phyloP scores from a whole-genome alignment of 768 basidiomycete genomes.

The Calocybe cyanea region DNA sequence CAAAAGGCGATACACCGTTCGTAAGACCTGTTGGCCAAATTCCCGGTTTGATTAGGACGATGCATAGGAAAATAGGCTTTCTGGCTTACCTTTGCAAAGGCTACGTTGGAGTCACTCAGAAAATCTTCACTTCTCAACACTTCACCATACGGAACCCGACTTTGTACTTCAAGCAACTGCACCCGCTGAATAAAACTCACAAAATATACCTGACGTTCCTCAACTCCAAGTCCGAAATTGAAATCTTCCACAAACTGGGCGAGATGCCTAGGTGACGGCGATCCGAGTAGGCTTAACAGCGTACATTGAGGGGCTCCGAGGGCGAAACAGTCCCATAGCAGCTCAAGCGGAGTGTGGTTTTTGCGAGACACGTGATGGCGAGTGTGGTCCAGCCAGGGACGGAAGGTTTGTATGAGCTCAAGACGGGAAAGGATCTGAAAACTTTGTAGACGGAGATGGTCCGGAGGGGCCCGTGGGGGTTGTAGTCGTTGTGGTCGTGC shows the following conservation, averaged over 20 bases:
- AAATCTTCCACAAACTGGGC: constrained; percentile 23
- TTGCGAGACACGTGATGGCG: constrained; percentile 21
- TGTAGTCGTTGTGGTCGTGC: constrained; percentile 15
- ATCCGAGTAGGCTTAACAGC: constrained; percentile 34
- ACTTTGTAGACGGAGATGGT: constrained; percentile 32
- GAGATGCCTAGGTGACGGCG: constrained; percentile 28
- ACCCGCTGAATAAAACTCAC: constrained; percentile 32
- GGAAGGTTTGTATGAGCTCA: constrained; percentile 32
- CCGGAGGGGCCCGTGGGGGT: constrained; percentile 32
- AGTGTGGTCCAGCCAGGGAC: constrained; percentile 31
- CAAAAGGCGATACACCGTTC: constrained; percentile 31
- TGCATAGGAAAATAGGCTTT: background rate
- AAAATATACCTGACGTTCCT: constrained; percentile 27
- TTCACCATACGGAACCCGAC: constrained; percentile 32
- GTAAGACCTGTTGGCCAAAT: constrained; percentile 25
- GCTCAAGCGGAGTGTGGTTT: constrained; percentile 23
- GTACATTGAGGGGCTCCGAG: constrained; percentile 33
- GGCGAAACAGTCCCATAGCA: constrained; percentile 34
- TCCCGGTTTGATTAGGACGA: too few relatives aligned
- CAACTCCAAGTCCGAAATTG: constrained; percentile 25
- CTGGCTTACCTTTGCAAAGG: constrained; percentile 30
- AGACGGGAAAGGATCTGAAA: constrained; percentile 34
- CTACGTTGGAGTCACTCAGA: constrained; percentile 24
- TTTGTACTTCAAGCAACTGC: constrained; percentile 30
- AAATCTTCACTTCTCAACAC: constrained; percentile 36